These are phyloP conservation scores for Pichia membranifaciens DNA, from an alignment of 805 yeast species.

Conservation along the genomic window DNA sequence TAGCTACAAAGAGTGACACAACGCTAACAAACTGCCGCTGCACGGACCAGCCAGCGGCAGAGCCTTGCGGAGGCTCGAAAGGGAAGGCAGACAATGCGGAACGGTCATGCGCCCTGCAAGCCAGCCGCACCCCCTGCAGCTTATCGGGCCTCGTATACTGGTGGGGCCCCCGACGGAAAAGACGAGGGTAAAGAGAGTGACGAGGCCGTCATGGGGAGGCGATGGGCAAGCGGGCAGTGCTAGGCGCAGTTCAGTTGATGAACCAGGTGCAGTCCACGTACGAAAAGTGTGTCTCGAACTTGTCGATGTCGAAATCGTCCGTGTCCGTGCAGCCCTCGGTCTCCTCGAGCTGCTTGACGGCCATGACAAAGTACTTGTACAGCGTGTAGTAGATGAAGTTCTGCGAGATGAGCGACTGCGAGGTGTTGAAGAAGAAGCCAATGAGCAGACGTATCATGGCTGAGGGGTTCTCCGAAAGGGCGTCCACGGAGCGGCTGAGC, in stretches of 20 bases:
- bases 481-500: conserved; percentile 11
- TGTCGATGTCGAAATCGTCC: conserved; percentile 9
- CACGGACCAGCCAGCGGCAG: too few species aligned
- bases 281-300: conserved; percentile 4
- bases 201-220: too few species aligned
- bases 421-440: conserved; percentile 27
- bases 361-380: conserved; percentile 22
- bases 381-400: conserved; percentile 25
- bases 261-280: conserved; percentile 12
- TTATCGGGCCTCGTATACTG: too few species aligned
- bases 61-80: conserved; percentile 1
- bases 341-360: conserved; percentile 11
- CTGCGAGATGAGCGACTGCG: conserved; percentile 23
- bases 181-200: too few species aligned
- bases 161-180: too few species aligned
- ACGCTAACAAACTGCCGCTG: too few species aligned
- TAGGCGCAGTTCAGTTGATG: neutral
- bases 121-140: too few species aligned
- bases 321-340: neutral
- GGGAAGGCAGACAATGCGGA: too few species aligned
- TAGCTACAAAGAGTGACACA: too few species aligned
- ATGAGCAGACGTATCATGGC: conserved; percentile 20
- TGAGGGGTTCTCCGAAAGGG: conserved; percentile 16
- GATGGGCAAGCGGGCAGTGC: too few species aligned
- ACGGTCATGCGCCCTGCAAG: too few species aligned